Conservation (phyloP, 495 filamentous ascomycete species). For the Aspergillus incahuasiensis region DNA sequence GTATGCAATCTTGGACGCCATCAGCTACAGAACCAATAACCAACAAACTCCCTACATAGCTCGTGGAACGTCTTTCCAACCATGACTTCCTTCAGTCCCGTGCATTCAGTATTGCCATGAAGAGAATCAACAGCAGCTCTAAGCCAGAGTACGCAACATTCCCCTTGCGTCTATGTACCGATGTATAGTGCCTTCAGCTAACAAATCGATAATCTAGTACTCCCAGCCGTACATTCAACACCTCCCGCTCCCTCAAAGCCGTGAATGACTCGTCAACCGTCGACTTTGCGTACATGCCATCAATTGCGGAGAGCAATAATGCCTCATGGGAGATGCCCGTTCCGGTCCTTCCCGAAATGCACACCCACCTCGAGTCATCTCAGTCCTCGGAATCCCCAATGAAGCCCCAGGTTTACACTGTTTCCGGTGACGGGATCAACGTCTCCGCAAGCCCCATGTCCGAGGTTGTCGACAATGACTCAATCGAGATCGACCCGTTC, state of each 20-base stretch:
- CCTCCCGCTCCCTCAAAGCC: conserved; percentile 50
- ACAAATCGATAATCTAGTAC: conserved; percentile 19
- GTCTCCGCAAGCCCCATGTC: conserved; percentile 51
- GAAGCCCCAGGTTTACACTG: conserved; percentile 55
- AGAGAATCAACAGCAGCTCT: conserved; percentile 39
- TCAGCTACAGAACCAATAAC: background rate
- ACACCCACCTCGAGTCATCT: conserved; percentile 23
- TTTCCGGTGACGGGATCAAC: conserved; percentile 48
- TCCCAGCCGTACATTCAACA: conserved; percentile 54
- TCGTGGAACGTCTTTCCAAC: conserved; percentile 49
- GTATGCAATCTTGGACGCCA: conserved; percentile 18
- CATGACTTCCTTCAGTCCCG: conserved; percentile 49
- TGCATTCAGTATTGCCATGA: conserved; percentile 52
- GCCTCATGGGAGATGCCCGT: conserved; percentile 35
- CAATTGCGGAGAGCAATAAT: conserved; percentile 42
- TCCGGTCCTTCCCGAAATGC: conserved; percentile 51
- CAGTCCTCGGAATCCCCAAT: conserved; percentile 34
- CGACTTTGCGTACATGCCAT: conserved; percentile 60
- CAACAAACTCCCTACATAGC: conserved; percentile 26
- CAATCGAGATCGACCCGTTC: conserved; percentile 54
- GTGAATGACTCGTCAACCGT: conserved; percentile 56
- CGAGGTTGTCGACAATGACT: conserved; percentile 56
- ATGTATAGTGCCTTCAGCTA: conserved; percentile 10
- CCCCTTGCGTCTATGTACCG: background rate
- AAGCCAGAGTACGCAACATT: conserved; percentile 34